A percentile compares a stretch with the other conserved stretches of the same genome.
phyloP scores from a whole-genome alignment of 805 yeast species.

The Metschnikowia noctiluminum region DNA sequence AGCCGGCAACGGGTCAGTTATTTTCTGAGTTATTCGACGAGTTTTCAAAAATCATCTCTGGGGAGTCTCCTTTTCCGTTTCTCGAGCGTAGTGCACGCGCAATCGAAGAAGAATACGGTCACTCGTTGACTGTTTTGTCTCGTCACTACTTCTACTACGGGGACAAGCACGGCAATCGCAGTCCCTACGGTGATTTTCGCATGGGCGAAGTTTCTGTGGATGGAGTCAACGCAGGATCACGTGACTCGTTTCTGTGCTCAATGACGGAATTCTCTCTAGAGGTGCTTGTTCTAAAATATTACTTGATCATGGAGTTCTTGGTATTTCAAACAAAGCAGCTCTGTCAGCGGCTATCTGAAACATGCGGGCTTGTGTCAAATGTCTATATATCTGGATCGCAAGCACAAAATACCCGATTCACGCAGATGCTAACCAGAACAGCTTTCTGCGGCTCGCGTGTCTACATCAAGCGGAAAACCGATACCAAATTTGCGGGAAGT shows the following conservation, averaged over 20 bases:
- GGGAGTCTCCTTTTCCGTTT: constrained; percentile 10
- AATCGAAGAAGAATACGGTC: constrained; percentile 22
- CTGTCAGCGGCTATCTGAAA: constrained; percentile 21
- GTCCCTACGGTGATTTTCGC: constrained; percentile 49
- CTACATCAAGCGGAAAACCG: background rate
- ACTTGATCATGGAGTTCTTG: constrained; percentile 47
- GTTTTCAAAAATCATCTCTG: constrained; percentile 8
- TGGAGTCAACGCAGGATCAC: constrained; percentile 28
- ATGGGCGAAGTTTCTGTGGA: constrained; percentile 52
- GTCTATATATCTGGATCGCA: constrained; percentile 54
- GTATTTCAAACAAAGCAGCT: constrained; percentile 49
- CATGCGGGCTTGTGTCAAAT: constrained; percentile 23
- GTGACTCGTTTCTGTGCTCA: constrained; percentile 5
- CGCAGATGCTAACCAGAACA: constrained; percentile 6
- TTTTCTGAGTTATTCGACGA: constrained; percentile 45
- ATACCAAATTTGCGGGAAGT: constrained; percentile 9
- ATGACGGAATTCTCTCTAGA: constrained; percentile 24
- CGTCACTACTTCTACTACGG: constrained; percentile 48
- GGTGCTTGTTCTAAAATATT: constrained; percentile 41
- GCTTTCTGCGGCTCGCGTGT: constrained; percentile 7
- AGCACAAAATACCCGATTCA: constrained; percentile 36
- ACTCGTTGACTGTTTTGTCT: constrained; percentile 24
- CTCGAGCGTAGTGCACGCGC: constrained; percentile 22
- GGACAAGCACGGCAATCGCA: constrained; percentile 56
- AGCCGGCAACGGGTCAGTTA: constrained; percentile 55